Evolutionary conservation across 345 rosid genomes (phyloP), one percentile per base, ranked within the genome.

Genomic region (Laguncularia racemosa): DNA sequence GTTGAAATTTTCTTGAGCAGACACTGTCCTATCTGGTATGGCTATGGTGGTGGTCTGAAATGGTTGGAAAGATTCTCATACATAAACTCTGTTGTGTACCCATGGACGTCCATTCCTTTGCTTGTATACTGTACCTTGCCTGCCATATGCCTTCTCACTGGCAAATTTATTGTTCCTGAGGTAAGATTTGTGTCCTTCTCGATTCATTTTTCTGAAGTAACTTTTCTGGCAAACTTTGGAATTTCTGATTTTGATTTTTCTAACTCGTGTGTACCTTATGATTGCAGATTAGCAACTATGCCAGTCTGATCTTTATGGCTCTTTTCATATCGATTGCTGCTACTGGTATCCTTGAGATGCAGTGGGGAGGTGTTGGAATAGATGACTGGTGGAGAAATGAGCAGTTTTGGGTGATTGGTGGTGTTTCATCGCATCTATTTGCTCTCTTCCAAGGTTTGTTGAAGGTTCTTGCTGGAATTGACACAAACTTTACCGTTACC

Each of bases 331-430:
- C 97, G 12, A 92, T 92, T 56, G 98, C 98, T 52, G 91, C 89
- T 17, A 92, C 98, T 0, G 87, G 98, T 64, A 74, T 92, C 46
- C 89, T 92, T 5, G 98, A 92, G 80, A 92, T 92, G 96, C 98
- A 92, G 62, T 92, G 98, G 98, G 98, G 98, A 7, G 89, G 91
- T 20, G 98, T 92, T 19, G 93, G 91, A 13, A 83, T 92, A 20
- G 97, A 92, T 57, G 97, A 92, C 65, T 83, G 93, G 96, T 92
- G 98, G 98, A 84, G 98, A 75, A 92, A 92, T 12, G 98, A 92
- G 69, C 98, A 92, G 71, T 92, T 92, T 72, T 92, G 98, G 98
- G 98, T 92, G 33, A 92, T 92, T 3, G 98, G 98, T 61, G 98
- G 98, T 0, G 96, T 63, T n/a, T 92, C 98, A 17, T 76, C 98